Percentiles rank a stretch among this genome's conserved stretches.
These are phyloP conservation scores for Fusarium sp. DNA, from an alignment of 2,329 filamentous ascomycete genomes.

Conservation along the genomic window DNA sequence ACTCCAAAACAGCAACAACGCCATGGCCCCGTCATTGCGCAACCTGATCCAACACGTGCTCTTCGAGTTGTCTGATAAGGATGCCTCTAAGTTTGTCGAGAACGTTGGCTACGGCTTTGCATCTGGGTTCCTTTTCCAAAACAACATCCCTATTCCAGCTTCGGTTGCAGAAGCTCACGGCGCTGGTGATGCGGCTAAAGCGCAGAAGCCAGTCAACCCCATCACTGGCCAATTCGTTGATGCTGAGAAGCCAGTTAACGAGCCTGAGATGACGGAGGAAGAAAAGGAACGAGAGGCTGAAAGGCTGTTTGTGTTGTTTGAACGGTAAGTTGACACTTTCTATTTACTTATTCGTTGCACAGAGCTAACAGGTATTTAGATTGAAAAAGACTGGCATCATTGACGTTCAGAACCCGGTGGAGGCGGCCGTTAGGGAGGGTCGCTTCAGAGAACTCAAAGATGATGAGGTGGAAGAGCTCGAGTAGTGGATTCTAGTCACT, in stretches of 20 bases:
- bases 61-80: conserved; percentile 85
- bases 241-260: conserved; percentile 66
- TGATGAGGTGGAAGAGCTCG: conserved; percentile 58
- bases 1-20: conserved; percentile 79
- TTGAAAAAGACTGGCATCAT: conserved; percentile 80
- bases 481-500: conserved; percentile 30
- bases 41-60: conserved; percentile 80
- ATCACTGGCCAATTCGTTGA: conserved; percentile 86
- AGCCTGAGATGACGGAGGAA: conserved; percentile 83
- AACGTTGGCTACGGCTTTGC: conserved; percentile 97
- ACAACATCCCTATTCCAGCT: conserved; percentile 80
- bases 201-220: conserved; percentile 71
- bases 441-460: conserved; percentile 74
- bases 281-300: conserved; percentile 95
- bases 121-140: conserved; percentile 86
- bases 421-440: conserved; percentile 73
- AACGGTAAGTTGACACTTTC: conserved; percentile 64
- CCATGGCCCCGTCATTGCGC: conserved; percentile 75
- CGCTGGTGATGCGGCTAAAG: conserved; percentile 42
- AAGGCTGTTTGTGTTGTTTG: conserved; percentile 87
- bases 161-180: conserved; percentile 63
- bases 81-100: conserved; percentile 81
- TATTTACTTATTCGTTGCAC: not conserved
- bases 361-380: conserved; percentile 45
- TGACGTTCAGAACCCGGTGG: conserved; percentile 81